A percentile compares a stretch with the other conserved stretches of the same genome.
These are phyloP conservation scores for Candida chilensis DNA, from an alignment of 805 yeast species.

Conservation along the genomic window DNA sequence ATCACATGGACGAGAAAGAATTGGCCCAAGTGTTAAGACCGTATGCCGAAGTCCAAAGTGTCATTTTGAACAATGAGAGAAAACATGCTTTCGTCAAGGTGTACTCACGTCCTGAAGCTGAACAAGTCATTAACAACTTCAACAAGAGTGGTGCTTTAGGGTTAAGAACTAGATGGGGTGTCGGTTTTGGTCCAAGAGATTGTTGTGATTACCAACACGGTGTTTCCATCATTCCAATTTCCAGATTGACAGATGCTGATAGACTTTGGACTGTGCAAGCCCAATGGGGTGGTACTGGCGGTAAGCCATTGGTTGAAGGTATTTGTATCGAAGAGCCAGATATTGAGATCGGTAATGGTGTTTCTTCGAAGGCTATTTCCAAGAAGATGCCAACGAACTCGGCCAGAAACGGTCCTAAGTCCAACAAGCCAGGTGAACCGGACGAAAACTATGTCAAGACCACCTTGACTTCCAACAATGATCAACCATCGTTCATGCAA, in stretches of 20 bases:
- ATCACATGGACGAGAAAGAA: conserved; percentile 67
- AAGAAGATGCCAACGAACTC: conserved; percentile 90
- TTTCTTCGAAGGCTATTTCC: conserved; percentile 85
- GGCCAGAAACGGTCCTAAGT: conserved; percentile 77
- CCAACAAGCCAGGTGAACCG: conserved; percentile 58
- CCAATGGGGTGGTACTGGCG: conserved; percentile 97
- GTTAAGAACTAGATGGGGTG: conserved; percentile 95
- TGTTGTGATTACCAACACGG: conserved; percentile 95
- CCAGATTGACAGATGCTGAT: conserved; percentile 90
- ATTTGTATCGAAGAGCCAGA: conserved; percentile 94
- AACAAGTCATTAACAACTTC: conserved; percentile 64
- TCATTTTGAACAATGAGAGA: conserved; percentile 78
- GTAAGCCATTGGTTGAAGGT: conserved; percentile 70
- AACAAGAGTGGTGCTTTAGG: conserved; percentile 54
- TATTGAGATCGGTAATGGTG: conserved; percentile 92
- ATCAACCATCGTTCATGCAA: conserved; percentile 1
- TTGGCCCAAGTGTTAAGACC: conserved; percentile 68
- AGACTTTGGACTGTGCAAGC: conserved; percentile 81
- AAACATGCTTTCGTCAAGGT: conserved; percentile 96
- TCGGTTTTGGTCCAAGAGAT: conserved; percentile 97
- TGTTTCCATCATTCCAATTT: conserved; percentile 76
- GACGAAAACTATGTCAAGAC: conserved; percentile 29
- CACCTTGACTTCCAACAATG: conserved; percentile 14
- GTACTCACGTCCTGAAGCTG: conserved; percentile 88
- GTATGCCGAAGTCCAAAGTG: conserved; percentile 86